Evolutionary conservation across 2,329 filamentous ascomycete genomes (phyloP).

Genomic region (Dichotomopilus funicola): DNA sequence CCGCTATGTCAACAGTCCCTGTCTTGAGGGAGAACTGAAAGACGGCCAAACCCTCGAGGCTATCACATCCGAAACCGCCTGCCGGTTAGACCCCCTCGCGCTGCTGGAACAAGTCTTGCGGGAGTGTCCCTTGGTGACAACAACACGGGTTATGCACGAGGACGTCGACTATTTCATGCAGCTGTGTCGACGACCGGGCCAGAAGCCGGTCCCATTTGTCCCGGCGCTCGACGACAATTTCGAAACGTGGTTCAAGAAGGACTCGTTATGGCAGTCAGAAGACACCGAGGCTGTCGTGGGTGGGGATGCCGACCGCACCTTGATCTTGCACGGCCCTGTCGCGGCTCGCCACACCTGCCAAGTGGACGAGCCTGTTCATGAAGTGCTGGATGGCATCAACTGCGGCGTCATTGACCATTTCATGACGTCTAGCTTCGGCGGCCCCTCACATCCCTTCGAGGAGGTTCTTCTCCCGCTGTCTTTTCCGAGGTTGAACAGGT

Average conservation of each 20-base stretch:
- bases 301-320: constrained; percentile 89
- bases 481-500: too few relatives aligned
- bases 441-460: too few relatives aligned
- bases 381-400: too few relatives aligned
- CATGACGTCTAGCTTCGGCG: too few relatives aligned
- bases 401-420: too few relatives aligned
- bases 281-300: constrained; percentile 89
- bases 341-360: constrained; percentile 72
- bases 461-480: too few relatives aligned
- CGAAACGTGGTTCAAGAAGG: constrained; percentile 99
- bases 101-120: background rate
- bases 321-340: constrained; percentile 89
- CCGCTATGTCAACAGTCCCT: too few relatives aligned
- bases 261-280: constrained; percentile 97
- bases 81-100: background rate
- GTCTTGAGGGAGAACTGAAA: too few relatives aligned
- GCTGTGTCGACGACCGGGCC: constrained; percentile 78
- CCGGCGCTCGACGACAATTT: constrained; percentile 94
- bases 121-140: background rate
- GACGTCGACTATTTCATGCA: constrained; percentile 93
- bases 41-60: too few relatives aligned
- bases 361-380: background rate
- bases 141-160: constrained; percentile 44
- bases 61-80: background rate
- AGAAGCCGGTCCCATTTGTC: constrained; percentile 95